phyloP scores from a whole-genome alignment of 1,139 yeast species.

The Geotrichum candidum region DNA sequence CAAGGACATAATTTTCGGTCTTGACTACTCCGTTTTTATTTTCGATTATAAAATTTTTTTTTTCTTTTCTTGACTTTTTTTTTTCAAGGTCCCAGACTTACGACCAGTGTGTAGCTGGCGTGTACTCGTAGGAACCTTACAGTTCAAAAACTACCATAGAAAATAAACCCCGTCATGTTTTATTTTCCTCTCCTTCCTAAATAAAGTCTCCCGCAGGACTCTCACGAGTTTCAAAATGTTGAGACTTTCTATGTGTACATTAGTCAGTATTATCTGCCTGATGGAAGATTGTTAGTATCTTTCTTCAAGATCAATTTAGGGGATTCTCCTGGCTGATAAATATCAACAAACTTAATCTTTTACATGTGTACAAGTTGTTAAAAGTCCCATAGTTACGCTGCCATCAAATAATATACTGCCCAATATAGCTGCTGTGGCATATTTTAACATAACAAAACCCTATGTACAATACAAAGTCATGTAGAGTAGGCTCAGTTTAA shows the following conservation, averaged over 20 bases:
- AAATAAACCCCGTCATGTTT: neutral
- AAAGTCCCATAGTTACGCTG: neutral
- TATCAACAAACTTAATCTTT: neutral
- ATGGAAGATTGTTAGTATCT: neutral
- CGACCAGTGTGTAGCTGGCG: neutral
- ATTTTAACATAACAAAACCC: neutral
- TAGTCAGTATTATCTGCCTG: neutral
- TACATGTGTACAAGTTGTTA: neutral
- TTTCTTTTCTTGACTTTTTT: neutral
- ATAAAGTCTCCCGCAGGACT: neutral
- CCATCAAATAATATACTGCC: neutral
- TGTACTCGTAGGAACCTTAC: neutral
- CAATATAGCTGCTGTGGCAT: neutral
- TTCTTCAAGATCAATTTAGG: neutral
- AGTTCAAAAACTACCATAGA: neutral
- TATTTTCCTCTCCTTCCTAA: neutral
- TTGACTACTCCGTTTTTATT: neutral
- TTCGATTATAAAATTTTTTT: neutral
- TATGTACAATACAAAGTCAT: neutral
- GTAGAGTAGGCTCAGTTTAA: neutral
- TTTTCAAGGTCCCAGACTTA: neutral
- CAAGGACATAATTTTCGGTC: neutral
- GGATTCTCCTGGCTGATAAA: neutral
- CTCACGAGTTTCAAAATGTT: neutral
- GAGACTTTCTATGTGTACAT: neutral